A percentile compares a stretch with the other conserved stretches of the same genome.
Conservation (phyloP, 441 rosid species). For the Brassica hybrid region DNA sequence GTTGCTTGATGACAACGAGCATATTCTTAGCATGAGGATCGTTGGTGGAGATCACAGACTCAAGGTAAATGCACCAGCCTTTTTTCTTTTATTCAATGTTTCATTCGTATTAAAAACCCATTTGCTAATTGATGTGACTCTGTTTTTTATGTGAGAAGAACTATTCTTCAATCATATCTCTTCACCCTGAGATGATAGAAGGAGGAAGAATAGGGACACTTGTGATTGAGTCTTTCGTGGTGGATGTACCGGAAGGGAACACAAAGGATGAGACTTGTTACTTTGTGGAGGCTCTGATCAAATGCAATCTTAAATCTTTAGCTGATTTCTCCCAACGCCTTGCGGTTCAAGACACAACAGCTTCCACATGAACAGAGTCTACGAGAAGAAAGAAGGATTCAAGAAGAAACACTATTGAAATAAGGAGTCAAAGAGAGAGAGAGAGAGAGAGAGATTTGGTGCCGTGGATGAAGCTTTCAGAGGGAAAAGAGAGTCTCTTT, state of each 20-base stretch:
- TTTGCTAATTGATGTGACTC: background rate
- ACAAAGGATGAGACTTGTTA: conserved; percentile 77
- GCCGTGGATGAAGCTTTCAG: conserved; percentile 48
- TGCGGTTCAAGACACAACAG: conserved; percentile 76
- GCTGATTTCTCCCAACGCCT: conserved; percentile 75
- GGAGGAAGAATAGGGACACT: conserved; percentile 71
- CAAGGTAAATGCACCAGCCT: conserved; percentile 41
- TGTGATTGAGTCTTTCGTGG: conserved; percentile 70
- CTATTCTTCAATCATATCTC: conserved; percentile 72
- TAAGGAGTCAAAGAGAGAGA: background rate
- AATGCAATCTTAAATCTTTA: conserved; percentile 76
- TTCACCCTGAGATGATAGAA: conserved; percentile 68
- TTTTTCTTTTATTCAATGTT: background rate
- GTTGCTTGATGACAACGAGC: conserved; percentile 69
- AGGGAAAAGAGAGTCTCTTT: conserved; percentile 48
- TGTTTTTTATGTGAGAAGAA: conserved; percentile 44
- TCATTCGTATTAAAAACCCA: background rate
- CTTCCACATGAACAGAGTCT: conserved; percentile 57
- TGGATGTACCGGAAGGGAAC: conserved; percentile 76
- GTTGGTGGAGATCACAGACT: conserved; percentile 83
- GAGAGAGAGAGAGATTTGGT: conserved; percentile 5
- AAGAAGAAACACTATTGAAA: background rate
- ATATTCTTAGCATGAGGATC: conserved; percentile 66
- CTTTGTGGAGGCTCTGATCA: conserved; percentile 73
- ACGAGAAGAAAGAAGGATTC: conserved; percentile 15